These are phyloP conservation scores for Leccinellum luteum DNA, from an alignment of 768 basidiomycete species.

Conservation along the genomic window DNA sequence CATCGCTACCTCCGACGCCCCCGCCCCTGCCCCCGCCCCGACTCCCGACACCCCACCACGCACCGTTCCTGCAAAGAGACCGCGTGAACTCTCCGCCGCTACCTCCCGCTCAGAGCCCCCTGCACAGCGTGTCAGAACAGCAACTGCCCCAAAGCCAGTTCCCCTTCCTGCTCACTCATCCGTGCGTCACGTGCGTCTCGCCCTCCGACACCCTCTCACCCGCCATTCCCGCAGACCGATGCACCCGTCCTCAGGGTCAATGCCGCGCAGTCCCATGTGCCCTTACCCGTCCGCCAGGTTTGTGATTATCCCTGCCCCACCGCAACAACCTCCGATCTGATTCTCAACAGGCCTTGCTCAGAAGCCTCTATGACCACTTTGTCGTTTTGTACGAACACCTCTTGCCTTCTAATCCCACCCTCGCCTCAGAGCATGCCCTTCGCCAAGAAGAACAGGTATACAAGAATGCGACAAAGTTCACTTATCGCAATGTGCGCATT, in stretches of 20 bases:
- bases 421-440: conserved; percentile 78
- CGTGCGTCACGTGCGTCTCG: conserved; percentile 15
- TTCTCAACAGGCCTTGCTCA: conserved; percentile 62
- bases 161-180: conserved; percentile 40
- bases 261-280: conserved; percentile 66
- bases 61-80: conserved; percentile 53
- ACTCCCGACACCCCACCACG: background rate
- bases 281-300: conserved; percentile 75
- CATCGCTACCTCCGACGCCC: conserved; percentile 11
- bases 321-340: background rate
- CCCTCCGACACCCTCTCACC: background rate
- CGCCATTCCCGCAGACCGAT: conserved; percentile 41
- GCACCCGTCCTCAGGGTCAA: conserved; percentile 64
- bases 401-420: conserved; percentile 47
- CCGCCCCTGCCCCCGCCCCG: conserved; percentile 10
- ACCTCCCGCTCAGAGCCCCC: conserved; percentile 47
- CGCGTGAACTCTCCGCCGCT: conserved; percentile 22
- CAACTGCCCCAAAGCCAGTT: conserved; percentile 39
- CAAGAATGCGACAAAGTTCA: conserved; percentile 65
- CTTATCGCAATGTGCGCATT: conserved; percentile 74
- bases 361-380: conserved; percentile 72
- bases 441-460: conserved; percentile 82
- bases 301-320: conserved; percentile 17
- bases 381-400: conserved; percentile 60
- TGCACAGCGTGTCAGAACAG: conserved; percentile 60